Percentiles rank a stretch among this genome's conserved stretches.
phyloP scores from a whole-genome alignment of 1,284 basidiomycete genomes.

The Neotropicomus parvogracilis region DNA sequence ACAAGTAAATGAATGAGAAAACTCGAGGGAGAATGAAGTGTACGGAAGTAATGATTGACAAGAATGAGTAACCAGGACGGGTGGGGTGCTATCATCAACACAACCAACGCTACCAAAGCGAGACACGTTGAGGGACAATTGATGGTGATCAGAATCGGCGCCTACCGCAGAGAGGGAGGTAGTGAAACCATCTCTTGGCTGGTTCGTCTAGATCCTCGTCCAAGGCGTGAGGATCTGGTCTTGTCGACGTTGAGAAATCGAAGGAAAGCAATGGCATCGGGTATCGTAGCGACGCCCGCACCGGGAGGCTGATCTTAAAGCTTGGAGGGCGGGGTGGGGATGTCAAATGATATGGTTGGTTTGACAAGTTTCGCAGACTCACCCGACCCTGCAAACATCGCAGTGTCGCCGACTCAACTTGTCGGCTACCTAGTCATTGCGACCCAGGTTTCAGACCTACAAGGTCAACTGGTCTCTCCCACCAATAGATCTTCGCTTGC shows the following conservation, averaged over 20 bases:
- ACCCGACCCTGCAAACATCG: no score
- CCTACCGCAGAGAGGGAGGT: conserved; percentile 54
- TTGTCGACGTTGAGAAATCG: conserved; percentile 15
- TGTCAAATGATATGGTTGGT: no score
- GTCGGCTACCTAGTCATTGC: no score
- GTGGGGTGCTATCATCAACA: conserved; percentile 64
- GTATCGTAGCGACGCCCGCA: conserved; percentile 7
- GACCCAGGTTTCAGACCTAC: no score
- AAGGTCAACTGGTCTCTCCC: no score
- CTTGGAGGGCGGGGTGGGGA: no score
- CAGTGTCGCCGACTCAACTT: no score
- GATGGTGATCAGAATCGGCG: conserved; percentile 4
- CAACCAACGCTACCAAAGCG: conserved; percentile 46
- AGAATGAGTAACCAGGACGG: conserved; percentile 68
- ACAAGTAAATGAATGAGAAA: conserved; percentile 53
- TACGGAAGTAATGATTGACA: conserved; percentile 59
- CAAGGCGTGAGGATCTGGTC: conserved; percentile 9
- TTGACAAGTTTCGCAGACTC: not conserved
- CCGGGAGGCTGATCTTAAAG: not conserved
- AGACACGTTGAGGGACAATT: conserved; percentile 7
- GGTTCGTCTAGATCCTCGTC: conserved; percentile 31
- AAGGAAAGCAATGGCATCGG: conserved; percentile 33
- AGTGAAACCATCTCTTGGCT: conserved; percentile 53
- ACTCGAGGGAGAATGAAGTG: conserved; percentile 42
- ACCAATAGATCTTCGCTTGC: no score